Evolutionary conservation across 2,329 filamentous ascomycete genomes (phyloP).

Genomic region (Fusarium papillatum): DNA sequence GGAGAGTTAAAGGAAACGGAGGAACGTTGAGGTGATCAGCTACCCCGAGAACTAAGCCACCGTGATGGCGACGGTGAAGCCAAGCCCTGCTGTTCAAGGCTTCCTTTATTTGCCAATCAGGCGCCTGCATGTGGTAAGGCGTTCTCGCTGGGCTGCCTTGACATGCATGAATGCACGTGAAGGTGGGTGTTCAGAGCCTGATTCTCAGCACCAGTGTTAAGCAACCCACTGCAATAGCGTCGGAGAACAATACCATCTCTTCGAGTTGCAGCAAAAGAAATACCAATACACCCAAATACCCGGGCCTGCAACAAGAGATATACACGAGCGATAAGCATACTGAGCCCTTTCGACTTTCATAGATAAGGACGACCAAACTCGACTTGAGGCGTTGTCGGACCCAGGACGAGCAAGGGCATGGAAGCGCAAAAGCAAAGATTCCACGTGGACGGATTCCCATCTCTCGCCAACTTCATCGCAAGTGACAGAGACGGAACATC

Average conservation of each 20-base stretch:
- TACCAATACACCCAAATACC: not conserved
- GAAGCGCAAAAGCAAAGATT: not conserved
- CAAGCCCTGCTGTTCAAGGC: not conserved
- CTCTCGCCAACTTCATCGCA: constrained; percentile 14
- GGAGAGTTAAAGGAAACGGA: not conserved
- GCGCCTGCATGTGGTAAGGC: not conserved
- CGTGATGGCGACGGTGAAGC: not conserved
- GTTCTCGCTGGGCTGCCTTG: not conserved
- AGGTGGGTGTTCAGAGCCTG: not conserved
- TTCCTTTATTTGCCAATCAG: not conserved
- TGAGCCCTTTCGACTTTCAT: too few relatives aligned
- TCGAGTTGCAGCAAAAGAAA: not conserved
- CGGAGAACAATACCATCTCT: not conserved
- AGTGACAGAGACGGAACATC: constrained; percentile 24
- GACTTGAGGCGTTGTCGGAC: not conserved
- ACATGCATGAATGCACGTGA: not conserved
- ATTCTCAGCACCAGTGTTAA: not conserved
- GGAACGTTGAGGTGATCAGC: accelerated
- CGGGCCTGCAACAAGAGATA: too few relatives aligned
- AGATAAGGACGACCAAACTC: not conserved
- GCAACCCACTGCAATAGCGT: not conserved
- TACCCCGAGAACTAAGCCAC: not conserved
- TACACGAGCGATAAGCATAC: too few relatives aligned
- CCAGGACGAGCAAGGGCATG: not conserved
- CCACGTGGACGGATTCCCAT: constrained; percentile 19